Base-by-base conservation (phyloP, 2,329 filamentous ascomycete genomes). In the Verticillium isaacii region DNA sequence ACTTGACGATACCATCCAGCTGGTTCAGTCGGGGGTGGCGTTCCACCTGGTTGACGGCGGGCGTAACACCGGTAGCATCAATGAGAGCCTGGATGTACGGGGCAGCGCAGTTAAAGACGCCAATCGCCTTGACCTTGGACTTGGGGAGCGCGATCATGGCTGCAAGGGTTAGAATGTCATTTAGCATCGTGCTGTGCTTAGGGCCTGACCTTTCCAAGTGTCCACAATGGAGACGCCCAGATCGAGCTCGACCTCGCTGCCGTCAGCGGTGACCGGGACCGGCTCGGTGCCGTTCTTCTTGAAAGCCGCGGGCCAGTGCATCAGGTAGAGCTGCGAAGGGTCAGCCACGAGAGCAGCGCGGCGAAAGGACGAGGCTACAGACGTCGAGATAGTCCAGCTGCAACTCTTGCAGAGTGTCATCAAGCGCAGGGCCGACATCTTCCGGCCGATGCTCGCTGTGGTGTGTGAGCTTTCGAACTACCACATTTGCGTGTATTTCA, bases 21-120 rank as follows among this genome's bases (percentile, higher is more conserved):
- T 90, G 89, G 81, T 90, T 89, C 79, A 52, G 19, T 14, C 89
- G 89, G 39, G 90, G 90, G 77, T 93, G 90, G 25, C 93, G 82
- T 77, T 93, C 91, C 73, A 92, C 85, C 77, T 95, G 91, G 83
- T 94, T 93, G 67, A 92, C 90, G 19, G 90, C 89, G 17, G 85
- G 85, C 58, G 81, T 74, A 65, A 83, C 75, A 80, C 87, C 88
- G 11, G 85, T 82, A 68, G 89, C 84, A 68, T 83, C 86, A 64
- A 95, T 80, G 62, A 95, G 82, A 74, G 85, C 90, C 82, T 94
- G 89, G 39, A 95, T 80, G 77, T 95, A 91, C 74, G 80, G 85
- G 73, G 93, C 91, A 65, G 83, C 89, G 74, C 95, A 95, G 83
- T 96, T 96, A 75, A 89, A 92, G 62, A 95, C 89, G 69, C 91